A percentile compares a stretch with the other conserved stretches of the same genome.
Conservation (phyloP, 352 stramenopile genomes). For the Phytophthora fragariae region DNA sequence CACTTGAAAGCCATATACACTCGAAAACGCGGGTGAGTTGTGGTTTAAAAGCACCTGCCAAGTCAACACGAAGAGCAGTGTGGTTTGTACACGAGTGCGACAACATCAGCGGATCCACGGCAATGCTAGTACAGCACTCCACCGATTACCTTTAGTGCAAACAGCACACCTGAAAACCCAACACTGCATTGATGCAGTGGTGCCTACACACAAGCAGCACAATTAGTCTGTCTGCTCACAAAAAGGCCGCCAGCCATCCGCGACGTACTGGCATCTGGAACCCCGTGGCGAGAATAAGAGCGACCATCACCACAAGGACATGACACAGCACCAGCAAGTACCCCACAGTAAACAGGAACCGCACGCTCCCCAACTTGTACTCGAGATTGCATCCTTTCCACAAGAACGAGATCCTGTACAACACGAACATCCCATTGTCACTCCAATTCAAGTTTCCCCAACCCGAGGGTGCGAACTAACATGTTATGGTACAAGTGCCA, state of each 20-base stretch:
- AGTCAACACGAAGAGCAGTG: slow-evolving; percentile 11
- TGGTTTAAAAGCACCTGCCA: slow-evolving; percentile 83
- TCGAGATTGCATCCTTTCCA: slow-evolving; percentile 91
- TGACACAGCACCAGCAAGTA: slow-evolving; percentile 77
- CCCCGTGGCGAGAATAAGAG: slow-evolving; percentile 39
- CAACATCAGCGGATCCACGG: not conserved
- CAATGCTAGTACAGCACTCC: not conserved
- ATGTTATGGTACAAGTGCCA: slow-evolving; percentile 94
- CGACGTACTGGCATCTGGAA: slow-evolving; percentile 37
- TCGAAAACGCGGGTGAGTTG: slow-evolving; percentile 68
- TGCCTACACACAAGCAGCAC: slow-evolving; percentile 31
- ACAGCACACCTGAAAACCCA: slow-evolving; percentile 83
- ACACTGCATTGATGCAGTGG: slow-evolving; percentile 73
- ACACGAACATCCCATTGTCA: not conserved
- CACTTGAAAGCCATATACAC: slow-evolving; percentile 75
- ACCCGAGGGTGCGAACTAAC: slow-evolving; percentile 32
- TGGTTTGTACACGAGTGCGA: no score
- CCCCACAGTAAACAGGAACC: slow-evolving; percentile 54
- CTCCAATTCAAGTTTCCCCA: no score
- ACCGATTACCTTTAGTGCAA: slow-evolving; percentile 73
- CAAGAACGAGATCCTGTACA: slow-evolving; percentile 76
- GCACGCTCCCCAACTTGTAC: slow-evolving; percentile 56
- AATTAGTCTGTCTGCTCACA: no score
- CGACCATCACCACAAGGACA: slow-evolving; percentile 54
- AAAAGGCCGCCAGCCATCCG: no score